Base-by-base conservation (phyloP, 306 rosid species). In the Dalbergia cultrata region DNA sequence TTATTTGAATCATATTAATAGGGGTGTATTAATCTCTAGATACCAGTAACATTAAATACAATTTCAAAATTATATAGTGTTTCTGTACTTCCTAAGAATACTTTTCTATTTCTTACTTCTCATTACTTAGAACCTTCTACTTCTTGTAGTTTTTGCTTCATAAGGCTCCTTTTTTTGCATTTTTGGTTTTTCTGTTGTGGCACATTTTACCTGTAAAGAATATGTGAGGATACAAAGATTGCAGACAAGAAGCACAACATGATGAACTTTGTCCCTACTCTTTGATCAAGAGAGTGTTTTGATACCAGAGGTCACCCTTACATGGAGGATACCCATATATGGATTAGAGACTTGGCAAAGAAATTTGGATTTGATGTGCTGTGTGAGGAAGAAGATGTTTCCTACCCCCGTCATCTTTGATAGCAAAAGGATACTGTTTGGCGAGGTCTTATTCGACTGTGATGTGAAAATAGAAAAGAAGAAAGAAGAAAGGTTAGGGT, bases 201-300 rank as follows among this genome's bases (percentile, higher is more conserved):
- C 75, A 52, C 18, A 54, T 82, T 83, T 47, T 81, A 96, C 98
- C 80, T 96, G 26, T 97, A 93, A 84, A 96, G 97, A 87, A 96
- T 96, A 78, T 86, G 90, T 45, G 99, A 96, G 86, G 89, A 96
- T 44, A 37, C 91, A 37, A 92, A 83, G 70, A 86, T 74, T 80
- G 81, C 75, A n/a, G 97, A 93, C 37, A 85, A 67, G 62, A 94
- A 81, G 26, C 97, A 89, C 79, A 90, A 81, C 43, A 70, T 53
- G 70, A 31, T 83, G 39, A 75, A 82, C 74, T 90, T 88, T 70
- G 86, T 82, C 60, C 98, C 97, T 19, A 13, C 78, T 63, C 91
- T 95, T 82, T 86, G 97, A 67, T 92, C 97, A 8, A 98, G 99
- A 53, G 99, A 93, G 80, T 96, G 97, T 92, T 93, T 97, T 50